Percentiles rank a stretch among this genome's conserved stretches.
phyloP scores from a whole-genome alignment of 352 stramenopile genomes.

The Phytophthora sansomeana region DNA sequence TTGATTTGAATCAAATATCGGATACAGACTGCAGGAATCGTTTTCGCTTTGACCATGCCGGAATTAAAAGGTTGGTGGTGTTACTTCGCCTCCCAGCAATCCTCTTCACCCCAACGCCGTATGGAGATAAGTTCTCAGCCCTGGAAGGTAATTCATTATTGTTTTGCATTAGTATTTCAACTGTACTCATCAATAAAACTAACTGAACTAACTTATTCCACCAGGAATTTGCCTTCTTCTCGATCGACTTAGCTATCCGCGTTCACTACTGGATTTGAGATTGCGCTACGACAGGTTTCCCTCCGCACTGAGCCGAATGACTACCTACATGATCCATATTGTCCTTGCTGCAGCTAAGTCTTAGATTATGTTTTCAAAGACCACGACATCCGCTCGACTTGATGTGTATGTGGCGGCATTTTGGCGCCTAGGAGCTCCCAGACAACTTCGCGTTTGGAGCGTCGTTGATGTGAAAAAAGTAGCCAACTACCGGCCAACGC shows the following conservation, averaged over 20 bases:
- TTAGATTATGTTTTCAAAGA: conserved; percentile 6
- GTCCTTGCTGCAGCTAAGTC: not conserved
- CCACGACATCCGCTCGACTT: conserved; percentile 1
- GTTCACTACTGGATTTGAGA: not conserved
- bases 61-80: conserved; percentile 1
- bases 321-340: conserved; percentile 5
- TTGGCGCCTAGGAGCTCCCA: not conserved
- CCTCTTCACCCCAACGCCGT: not conserved
- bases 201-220: not conserved
- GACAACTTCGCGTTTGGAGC: conserved; percentile 2
- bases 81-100: not conserved
- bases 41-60: conserved; percentile 8
- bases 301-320: not conserved
- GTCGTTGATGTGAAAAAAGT: conserved; percentile 7
- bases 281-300: not conserved
- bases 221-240: conserved; percentile 1
- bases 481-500: conserved; percentile 4
- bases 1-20: conserved; percentile 8
- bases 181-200: not conserved
- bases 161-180: no score
- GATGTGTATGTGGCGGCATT: not conserved
- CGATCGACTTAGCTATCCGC: not conserved
- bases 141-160: not conserved
- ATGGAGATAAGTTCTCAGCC: not conserved
- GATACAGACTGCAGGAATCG: conserved; percentile 5